phyloP scores from a whole-genome alignment of 352 stramenopile species.

The Peronosclerospora sorghi region DNA sequence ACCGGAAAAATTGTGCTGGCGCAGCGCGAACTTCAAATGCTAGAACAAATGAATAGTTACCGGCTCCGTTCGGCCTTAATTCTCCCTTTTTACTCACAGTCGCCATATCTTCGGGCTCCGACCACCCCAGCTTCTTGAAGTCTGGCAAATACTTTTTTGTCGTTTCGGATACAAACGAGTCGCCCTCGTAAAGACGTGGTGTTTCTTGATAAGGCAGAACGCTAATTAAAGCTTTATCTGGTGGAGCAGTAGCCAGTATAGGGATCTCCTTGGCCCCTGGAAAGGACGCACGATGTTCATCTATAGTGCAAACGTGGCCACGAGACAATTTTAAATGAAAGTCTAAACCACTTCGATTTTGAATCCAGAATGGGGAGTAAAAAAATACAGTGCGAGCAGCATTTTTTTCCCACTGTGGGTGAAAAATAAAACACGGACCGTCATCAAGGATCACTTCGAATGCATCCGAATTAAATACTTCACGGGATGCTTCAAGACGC shows the following conservation, averaged over 20 bases:
- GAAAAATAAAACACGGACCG: constrained; percentile 49
- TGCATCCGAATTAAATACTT: constrained; percentile 34
- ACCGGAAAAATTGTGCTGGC: constrained; percentile 69
- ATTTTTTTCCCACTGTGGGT: constrained; percentile 57
- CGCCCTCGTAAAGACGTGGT: constrained; percentile 32
- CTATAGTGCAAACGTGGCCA: constrained; percentile 40
- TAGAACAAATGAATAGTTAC: constrained; percentile 59
- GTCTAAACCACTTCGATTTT: constrained; percentile 74
- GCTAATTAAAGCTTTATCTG: constrained; percentile 53
- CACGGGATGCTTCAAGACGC: constrained; percentile 33
- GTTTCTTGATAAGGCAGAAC: constrained; percentile 68
- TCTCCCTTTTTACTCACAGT: constrained; percentile 71
- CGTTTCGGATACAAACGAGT: constrained; percentile 32
- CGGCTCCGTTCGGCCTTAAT: constrained; percentile 29
- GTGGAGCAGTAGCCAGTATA: constrained; percentile 44
- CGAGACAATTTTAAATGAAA: constrained; percentile 53
- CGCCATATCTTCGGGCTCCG: constrained; percentile 54
- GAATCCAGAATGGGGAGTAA: constrained; percentile 76
- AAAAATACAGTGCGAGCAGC: constrained; percentile 49
- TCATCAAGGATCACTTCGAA: constrained; percentile 60
- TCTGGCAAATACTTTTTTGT: constrained; percentile 66
- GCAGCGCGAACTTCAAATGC: constrained; percentile 72
- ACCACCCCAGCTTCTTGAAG: constrained; percentile 67
- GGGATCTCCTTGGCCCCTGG: constrained; percentile 47
- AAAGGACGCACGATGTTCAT: constrained; percentile 69